These are phyloP conservation scores for Kwoniella shandongensis DNA, from an alignment of 768 basidiomycete genomes.

Conservation along the genomic window DNA sequence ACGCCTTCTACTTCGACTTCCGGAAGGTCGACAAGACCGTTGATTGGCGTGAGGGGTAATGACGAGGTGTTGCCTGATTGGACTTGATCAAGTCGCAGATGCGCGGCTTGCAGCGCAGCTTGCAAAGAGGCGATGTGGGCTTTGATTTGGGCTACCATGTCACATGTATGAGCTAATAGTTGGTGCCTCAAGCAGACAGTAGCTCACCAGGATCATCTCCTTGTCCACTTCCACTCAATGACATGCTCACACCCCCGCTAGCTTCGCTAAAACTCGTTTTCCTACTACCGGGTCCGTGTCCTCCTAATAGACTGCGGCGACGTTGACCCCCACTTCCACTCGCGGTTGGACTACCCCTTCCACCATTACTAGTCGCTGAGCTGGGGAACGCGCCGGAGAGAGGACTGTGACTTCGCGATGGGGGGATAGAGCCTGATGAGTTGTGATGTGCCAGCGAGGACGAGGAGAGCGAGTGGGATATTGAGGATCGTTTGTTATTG, in stretches of 20 bases:
- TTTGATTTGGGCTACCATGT: constrained; percentile 24
- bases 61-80: constrained; percentile 12
- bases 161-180: not conserved
- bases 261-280: constrained; percentile 18
- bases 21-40: constrained; percentile 12
- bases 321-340: constrained; percentile 6
- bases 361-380: not conserved
- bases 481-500: constrained; percentile 15
- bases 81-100: constrained; percentile 22
- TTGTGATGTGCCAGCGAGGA: not conserved
- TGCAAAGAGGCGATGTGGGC: constrained; percentile 24
- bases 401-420: constrained; percentile 18
- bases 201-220: constrained; percentile 21
- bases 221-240: constrained; percentile 4
- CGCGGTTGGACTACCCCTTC: constrained; percentile 14
- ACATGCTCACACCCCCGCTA: not conserved
- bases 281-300: constrained; percentile 11
- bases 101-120: constrained; percentile 24
- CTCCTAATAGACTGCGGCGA: constrained; percentile 18
- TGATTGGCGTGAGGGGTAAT: constrained; percentile 20
- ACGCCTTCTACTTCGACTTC: constrained; percentile 20
- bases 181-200: not conserved
- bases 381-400: not conserved
- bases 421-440: not conserved
- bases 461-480: constrained; percentile 6